Evolutionary conservation across 2,329 filamentous ascomycete genomes (phyloP).

Genomic region (Talaromyces rugulosus): DNA sequence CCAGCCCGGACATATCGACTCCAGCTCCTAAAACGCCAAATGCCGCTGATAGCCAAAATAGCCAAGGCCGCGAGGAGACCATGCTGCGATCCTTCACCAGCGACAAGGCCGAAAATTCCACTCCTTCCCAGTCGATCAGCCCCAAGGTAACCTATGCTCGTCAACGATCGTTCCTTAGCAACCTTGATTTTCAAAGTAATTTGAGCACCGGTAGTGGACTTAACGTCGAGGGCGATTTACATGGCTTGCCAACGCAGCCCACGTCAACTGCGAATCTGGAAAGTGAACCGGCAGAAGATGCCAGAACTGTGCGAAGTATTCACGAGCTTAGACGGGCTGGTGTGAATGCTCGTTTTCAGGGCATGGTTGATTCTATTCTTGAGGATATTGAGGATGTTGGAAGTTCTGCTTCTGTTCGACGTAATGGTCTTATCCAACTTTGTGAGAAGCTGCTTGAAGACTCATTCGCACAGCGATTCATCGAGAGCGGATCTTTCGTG

Average conservation of each 20-base stretch:
- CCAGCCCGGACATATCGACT: constrained; percentile 3
- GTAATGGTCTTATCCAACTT: constrained; percentile 55
- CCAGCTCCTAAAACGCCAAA: constrained; percentile 6
- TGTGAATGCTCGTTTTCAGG: constrained; percentile 53
- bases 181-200: constrained; percentile 22
- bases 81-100: neutral
- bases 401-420: constrained; percentile 43
- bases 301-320: constrained; percentile 51
- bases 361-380: constrained; percentile 53
- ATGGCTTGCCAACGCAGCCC: constrained; percentile 21
- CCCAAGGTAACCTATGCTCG: constrained; percentile 56
- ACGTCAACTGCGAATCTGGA: constrained; percentile 21
- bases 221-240: constrained; percentile 9
- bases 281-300: constrained; percentile 44
- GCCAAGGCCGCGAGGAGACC: neutral
- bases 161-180: constrained; percentile 57
- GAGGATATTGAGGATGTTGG: constrained; percentile 54
- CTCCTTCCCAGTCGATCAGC: constrained; percentile 25
- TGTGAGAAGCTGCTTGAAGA: constrained; percentile 47
- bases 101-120: neutral
- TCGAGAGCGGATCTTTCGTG: constrained; percentile 68
- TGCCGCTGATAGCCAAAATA: neutral
- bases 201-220: neutral
- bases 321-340: constrained; percentile 60
- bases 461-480: constrained; percentile 51